Evolutionary conservation across 164 flowering plant genomes (phyloP), one percentile per base, ranked within the genome.

Genomic region (Dillenia turbinata): DNA sequence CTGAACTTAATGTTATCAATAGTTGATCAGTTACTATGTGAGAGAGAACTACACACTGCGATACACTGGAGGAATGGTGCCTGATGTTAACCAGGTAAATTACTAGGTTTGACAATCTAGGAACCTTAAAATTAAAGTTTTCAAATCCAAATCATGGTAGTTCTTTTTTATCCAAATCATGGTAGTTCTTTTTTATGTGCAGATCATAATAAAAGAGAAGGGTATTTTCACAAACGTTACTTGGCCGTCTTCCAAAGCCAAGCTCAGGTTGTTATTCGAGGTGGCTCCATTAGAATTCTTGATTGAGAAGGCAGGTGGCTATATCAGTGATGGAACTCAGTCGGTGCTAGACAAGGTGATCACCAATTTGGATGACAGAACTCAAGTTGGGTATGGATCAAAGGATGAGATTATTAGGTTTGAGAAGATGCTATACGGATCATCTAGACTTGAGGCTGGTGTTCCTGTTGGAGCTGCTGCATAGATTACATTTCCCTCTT

Each of bases 51-150:
- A 91, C 93, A 90, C 96, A 56, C 73, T 94, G 85, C 68, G 99
- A 65, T 94, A 94, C 96, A 94, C 99, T 0, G 99, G 99, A 73
- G 99, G 99, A 79, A 94, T 94, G 99, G 99, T 94, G 47, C 99
- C 97, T 1, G 99, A 94, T 66, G 99, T 94, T 52, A 87, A 87
- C 75, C 97, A 94, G 97, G 98, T 93, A 33, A 33, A 33, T 33
- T 33, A 33, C 40, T 33, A 6, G 40, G 40, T 33, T 33, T 33
- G 6, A 33, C 40, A 33, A 26, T 26, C 40, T 4, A 33, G 40
- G 40, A 33, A 33, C 40, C 40, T 33, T 33, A 4, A 33, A 6
- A 33, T 33, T 5, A 33, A 33, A 33, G 0, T 33, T 33, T 33
- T 33, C 40, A 33, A 33, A 33, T 33, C 40, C 40, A 33, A 33